Evolutionary conservation across 768 basidiomycete genomes (phyloP).

Genomic region (Tylopilus plumbeoviolaceoides): DNA sequence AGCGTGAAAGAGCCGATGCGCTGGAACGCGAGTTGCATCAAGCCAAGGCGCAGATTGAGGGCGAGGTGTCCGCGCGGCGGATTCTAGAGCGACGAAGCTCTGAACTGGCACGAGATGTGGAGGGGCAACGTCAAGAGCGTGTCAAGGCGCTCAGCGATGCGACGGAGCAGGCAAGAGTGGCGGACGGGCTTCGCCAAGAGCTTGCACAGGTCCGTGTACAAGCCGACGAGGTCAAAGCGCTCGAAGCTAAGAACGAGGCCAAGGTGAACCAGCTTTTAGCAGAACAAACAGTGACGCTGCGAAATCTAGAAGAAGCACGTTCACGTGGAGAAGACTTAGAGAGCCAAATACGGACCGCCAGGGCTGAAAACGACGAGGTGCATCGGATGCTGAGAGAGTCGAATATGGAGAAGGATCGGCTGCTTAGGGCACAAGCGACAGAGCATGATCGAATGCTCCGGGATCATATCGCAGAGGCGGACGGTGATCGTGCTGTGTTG

Average conservation of each 20-base stretch:
- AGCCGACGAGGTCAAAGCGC: constrained; percentile 61
- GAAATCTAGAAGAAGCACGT: constrained; percentile 72
- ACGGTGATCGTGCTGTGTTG: constrained; percentile 88
- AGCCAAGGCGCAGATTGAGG: constrained; percentile 58
- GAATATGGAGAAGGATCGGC: constrained; percentile 71
- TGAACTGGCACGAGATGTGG: constrained; percentile 52
- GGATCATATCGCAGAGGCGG: constrained; percentile 89
- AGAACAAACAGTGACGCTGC: constrained; percentile 70
- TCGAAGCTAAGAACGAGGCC: constrained; percentile 60
- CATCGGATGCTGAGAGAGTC: constrained; percentile 65
- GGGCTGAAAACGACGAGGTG: constrained; percentile 65
- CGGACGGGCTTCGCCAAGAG: constrained; percentile 60
- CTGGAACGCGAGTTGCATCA: constrained; percentile 65
- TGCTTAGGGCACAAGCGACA: constrained; percentile 67
- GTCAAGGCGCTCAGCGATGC: constrained; percentile 61
- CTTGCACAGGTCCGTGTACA: constrained; percentile 57
- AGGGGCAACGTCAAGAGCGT: constrained; percentile 51
- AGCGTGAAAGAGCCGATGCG: constrained; percentile 50
- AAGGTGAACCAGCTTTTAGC: constrained; percentile 65
- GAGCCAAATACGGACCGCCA: constrained; percentile 64
- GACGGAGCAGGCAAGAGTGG: constrained; percentile 57
- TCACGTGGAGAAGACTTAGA: constrained; percentile 72
- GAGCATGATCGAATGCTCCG: constrained; percentile 66
- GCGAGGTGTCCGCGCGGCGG: constrained; percentile 55
- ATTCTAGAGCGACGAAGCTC: constrained; percentile 62